phyloP scores from a whole-genome alignment of 257 asterid species.

The Forsythia viridissima region DNA sequence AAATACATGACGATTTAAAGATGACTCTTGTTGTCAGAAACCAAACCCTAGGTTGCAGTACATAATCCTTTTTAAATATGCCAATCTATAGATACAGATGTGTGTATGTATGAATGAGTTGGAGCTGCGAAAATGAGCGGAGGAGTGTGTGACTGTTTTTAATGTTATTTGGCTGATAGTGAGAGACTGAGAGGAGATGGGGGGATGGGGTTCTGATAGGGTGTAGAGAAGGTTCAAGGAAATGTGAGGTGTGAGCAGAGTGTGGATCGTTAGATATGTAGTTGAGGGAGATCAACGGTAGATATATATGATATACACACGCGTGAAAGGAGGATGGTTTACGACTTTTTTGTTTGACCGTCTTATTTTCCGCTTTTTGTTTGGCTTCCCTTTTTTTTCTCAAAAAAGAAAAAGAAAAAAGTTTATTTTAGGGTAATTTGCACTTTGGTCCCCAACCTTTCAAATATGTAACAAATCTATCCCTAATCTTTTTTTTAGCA shows the following conservation, averaged over 20 bases:
- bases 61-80: background rate
- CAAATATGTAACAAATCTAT: too few species aligned
- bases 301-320: background rate
- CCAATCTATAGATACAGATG: background rate
- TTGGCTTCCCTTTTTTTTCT: background rate
- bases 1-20: slow-evolving; percentile 40
- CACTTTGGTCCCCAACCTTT: too few species aligned
- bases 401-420: too few species aligned
- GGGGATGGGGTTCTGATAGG: background rate
- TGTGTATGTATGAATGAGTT: background rate
- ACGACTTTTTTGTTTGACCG: background rate
- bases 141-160: background rate
- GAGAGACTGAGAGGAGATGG: background rate
- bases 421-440: too few species aligned
- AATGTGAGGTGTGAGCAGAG: background rate
- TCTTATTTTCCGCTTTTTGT: background rate
- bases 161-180: background rate
- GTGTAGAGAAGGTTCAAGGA: background rate
- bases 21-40: background rate
- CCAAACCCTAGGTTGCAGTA: background rate
- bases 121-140: background rate
- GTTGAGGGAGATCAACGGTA: background rate
- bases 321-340: background rate
- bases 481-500: too few species aligned
- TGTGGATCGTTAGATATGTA: background rate